Evolutionary conservation across 2,329 filamentous ascomycete species (phyloP).

Genomic region (Aspergillus nomiae): DNA sequence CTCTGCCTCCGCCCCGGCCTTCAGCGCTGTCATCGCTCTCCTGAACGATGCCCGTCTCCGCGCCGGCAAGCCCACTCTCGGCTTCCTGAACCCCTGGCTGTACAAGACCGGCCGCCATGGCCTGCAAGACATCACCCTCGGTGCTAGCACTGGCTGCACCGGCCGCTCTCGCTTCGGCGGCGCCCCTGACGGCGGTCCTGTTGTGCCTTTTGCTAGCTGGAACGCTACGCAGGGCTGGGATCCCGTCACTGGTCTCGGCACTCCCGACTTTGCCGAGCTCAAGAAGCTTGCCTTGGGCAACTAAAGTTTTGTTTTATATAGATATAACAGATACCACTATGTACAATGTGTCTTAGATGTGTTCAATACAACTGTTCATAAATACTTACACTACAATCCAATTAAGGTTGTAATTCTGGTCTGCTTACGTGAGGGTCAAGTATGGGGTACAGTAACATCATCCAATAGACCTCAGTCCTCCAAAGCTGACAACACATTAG

Average conservation of each 20-base stretch:
- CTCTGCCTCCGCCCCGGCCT: conserved; percentile 58
- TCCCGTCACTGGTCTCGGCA: conserved; percentile 50
- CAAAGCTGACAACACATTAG: background rate
- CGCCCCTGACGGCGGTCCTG: conserved; percentile 38
- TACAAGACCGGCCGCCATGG: conserved; percentile 49
- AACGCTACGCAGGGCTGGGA: conserved; percentile 55
- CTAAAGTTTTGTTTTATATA: background rate
- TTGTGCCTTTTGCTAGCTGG: conserved; percentile 52
- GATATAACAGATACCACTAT: background rate
- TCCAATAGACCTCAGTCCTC: background rate
- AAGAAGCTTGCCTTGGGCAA: conserved; percentile 8
- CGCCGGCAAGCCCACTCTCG: conserved; percentile 52
- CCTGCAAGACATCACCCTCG: conserved; percentile 52
- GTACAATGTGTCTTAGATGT: background rate
- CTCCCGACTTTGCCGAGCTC: conserved; percentile 34
- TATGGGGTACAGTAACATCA: background rate
- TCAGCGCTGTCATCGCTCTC: conserved; percentile 60
- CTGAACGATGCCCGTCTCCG: conserved; percentile 63
- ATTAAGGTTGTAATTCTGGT: background rate
- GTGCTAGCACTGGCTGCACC: conserved; percentile 51
- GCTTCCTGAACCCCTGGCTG: conserved; percentile 64
- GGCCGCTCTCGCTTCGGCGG: conserved; percentile 47
- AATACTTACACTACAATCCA: background rate
- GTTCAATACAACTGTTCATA: background rate
- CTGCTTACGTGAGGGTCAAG: background rate